A percentile compares a stretch with the other conserved stretches of the same genome.
Evolutionary conservation across 2,329 filamentous ascomycete species (phyloP).

Genomic region (Stagonosporopsis vannaccii): DNA sequence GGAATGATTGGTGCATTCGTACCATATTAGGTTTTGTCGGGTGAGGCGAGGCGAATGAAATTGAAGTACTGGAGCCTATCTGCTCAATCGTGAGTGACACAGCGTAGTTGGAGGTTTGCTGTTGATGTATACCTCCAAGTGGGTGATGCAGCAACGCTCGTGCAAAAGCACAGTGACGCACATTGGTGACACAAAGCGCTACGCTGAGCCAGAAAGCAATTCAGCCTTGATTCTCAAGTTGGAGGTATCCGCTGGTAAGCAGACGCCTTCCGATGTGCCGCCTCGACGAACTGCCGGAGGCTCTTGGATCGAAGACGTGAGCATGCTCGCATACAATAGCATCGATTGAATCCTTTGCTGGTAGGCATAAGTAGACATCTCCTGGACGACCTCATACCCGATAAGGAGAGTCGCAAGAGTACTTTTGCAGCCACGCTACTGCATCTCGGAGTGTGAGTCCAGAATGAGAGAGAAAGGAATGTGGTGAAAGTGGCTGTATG

Average conservation of each 20-base stretch:
- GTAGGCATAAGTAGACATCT: not conserved
- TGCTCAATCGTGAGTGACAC: conserved; percentile 10
- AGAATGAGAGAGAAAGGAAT: not conserved
- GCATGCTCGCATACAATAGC: not conserved
- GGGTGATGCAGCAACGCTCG: conserved; percentile 8
- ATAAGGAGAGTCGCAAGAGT: not conserved
- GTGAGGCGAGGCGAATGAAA: conserved; percentile 4
- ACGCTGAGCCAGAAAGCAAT: too few species aligned
- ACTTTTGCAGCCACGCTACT: not conserved
- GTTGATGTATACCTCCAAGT: not conserved
- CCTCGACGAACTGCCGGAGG: not conserved
- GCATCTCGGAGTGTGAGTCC: not conserved
- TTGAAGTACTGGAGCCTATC: not conserved
- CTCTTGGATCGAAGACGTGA: not conserved
- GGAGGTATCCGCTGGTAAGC: not conserved
- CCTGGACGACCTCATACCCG: not conserved
- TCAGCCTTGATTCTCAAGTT: not conserved
- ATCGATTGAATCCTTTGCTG: not conserved
- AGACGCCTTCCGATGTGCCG: not conserved
- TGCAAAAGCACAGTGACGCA: conserved; percentile 13
- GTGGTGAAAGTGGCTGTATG: not conserved
- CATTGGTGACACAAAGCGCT: conserved; percentile 2
- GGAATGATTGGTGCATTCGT: not conserved
- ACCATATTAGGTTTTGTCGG: not conserved
- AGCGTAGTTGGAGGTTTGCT: conserved; percentile 6